Conservation (phyloP, 2,329 filamentous ascomycete species). For the Cladosporium sp. region DNA sequence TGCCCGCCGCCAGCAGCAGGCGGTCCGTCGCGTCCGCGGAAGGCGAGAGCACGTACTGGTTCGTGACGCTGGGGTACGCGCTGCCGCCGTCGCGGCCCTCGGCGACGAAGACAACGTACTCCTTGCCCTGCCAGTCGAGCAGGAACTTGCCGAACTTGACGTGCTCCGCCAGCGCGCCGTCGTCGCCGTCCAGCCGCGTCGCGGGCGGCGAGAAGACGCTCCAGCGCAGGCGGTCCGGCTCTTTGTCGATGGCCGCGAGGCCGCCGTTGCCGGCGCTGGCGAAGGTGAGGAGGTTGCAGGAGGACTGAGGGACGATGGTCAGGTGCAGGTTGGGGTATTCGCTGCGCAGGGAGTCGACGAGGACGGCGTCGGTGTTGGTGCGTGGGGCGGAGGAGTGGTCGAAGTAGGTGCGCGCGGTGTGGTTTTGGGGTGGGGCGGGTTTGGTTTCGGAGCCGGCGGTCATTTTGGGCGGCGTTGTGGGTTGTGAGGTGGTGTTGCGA, state of each 20-base stretch:
- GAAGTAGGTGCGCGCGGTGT: slow-evolving; percentile 36
- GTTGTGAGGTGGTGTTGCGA: background rate
- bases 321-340: slow-evolving; percentile 43
- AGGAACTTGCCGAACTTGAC: slow-evolving; percentile 42
- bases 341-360: slow-evolving; percentile 39
- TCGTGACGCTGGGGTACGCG: slow-evolving; percentile 29
- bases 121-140: slow-evolving; percentile 40
- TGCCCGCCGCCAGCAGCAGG: slow-evolving; percentile 50
- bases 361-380: slow-evolving; percentile 38
- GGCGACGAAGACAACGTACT: slow-evolving; percentile 38
- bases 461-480: slow-evolving; percentile 11
- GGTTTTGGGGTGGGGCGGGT: slow-evolving; percentile 24
- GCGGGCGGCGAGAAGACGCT: slow-evolving; percentile 34
- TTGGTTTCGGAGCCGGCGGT: slow-evolving; percentile 13
- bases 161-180: slow-evolving; percentile 32
- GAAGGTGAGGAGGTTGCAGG: slow-evolving; percentile 36
- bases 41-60: slow-evolving; percentile 40
- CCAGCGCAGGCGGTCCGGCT: slow-evolving; percentile 35
- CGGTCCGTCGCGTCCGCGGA: slow-evolving; percentile 37
- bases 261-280: slow-evolving; percentile 38
- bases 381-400: slow-evolving; percentile 39
- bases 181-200: slow-evolving; percentile 31
- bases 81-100: slow-evolving; percentile 35
- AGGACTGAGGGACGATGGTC: slow-evolving; percentile 31
- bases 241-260: slow-evolving; percentile 36